Conservation (phyloP, 306 rosid genomes). For the Sicyos edulis region DNA sequence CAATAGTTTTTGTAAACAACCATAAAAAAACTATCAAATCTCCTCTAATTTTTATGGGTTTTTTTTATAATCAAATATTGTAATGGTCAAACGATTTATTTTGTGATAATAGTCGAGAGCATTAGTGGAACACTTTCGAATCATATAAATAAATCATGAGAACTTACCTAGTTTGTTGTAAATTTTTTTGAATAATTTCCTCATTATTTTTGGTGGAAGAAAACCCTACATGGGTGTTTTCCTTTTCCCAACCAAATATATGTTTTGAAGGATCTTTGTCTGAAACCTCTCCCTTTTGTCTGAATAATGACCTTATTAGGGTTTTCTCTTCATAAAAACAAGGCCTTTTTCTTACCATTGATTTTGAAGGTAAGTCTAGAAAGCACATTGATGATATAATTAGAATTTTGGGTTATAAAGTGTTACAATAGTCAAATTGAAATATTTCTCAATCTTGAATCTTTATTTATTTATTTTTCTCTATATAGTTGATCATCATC, state of each 20-base stretch:
- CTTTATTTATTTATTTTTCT: background rate
- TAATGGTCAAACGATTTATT: too few relatives aligned
- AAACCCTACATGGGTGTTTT: constrained; percentile 11
- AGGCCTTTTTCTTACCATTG: background rate
- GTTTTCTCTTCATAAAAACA: background rate
- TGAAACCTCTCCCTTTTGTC: background rate
- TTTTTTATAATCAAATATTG: too few relatives aligned
- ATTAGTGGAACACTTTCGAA: too few relatives aligned
- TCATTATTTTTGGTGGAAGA: background rate
- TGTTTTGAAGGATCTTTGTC: background rate
- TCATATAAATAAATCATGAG: background rate
- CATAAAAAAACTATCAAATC: background rate
- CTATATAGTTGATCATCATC: background rate
- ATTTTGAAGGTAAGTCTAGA: background rate
- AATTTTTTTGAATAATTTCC: background rate
- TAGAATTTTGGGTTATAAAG: background rate
- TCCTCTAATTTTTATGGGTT: too few relatives aligned
- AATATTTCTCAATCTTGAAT: background rate
- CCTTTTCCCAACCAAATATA: background rate
- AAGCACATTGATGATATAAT: background rate
- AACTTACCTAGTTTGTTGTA: background rate
- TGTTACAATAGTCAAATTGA: background rate
- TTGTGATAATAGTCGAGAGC: too few relatives aligned
- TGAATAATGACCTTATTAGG: background rate
- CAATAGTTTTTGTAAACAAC: too few relatives aligned